These are phyloP conservation scores for Thelonectria rubi DNA, from an alignment of 2,329 filamentous ascomycete genomes.

Conservation along the genomic window DNA sequence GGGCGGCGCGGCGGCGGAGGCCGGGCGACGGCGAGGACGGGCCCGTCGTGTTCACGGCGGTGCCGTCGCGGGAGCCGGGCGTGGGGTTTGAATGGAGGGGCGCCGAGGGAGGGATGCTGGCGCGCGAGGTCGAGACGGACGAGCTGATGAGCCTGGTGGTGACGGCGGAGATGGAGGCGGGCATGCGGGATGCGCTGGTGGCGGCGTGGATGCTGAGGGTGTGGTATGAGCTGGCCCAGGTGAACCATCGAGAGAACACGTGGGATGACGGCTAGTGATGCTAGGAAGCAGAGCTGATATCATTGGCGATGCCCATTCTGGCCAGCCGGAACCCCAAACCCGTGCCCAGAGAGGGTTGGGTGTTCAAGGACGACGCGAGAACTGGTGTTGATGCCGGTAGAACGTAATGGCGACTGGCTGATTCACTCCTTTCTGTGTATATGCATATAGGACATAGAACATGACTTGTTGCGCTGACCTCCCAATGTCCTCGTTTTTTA, in stretches of 20 bases:
- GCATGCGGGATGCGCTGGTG: constrained; percentile 47
- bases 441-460: too few species aligned
- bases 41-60: constrained; percentile 43
- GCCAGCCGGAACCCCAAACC: constrained; percentile 3
- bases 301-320: constrained; percentile 23
- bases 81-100: constrained; percentile 49
- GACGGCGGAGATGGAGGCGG: constrained; percentile 42
- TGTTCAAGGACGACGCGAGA: not conserved
- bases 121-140: constrained; percentile 45
- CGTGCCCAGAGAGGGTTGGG: too few species aligned
- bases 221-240: constrained; percentile 46
- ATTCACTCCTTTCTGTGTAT: too few species aligned
- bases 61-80: constrained; percentile 35
- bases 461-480: too few species aligned
- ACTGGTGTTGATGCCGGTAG: too few species aligned
- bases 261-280: constrained; percentile 32
- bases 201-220: constrained; percentile 48
- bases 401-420: too few species aligned
- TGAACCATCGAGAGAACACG: constrained; percentile 42
- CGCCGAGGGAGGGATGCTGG: constrained; percentile 40
- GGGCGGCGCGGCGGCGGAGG: constrained; percentile 40
- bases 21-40: constrained; percentile 33
- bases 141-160: constrained; percentile 45
- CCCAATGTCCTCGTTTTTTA: too few species aligned
- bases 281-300: constrained; percentile 24